Conservation (phyloP, 163 green algal genomes). For the Coccomyxa subellipsoidea region DNA sequence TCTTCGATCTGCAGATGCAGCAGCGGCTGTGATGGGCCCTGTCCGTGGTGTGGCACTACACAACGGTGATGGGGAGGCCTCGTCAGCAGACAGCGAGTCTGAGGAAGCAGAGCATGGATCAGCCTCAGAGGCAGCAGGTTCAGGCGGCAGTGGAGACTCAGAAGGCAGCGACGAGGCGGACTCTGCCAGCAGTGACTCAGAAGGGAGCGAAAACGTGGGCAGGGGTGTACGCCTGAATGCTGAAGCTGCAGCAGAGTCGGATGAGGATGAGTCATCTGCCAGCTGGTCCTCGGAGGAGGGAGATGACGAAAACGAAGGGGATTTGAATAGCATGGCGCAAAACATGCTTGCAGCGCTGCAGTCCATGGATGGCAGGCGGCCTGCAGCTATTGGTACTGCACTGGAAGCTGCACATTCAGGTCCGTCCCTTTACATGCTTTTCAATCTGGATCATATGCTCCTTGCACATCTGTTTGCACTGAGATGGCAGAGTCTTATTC, state of each 20-base stretch:
- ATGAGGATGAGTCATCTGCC: background rate
- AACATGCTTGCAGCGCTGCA: conserved; percentile 5
- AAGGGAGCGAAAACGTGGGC: background rate
- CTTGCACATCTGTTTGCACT: background rate
- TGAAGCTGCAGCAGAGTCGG: background rate
- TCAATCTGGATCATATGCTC: background rate
- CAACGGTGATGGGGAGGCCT: background rate
- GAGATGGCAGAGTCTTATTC: too few relatives aligned
- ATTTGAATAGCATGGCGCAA: background rate
- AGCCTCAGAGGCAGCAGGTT: background rate
- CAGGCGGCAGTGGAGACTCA: background rate
- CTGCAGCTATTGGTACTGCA: background rate
- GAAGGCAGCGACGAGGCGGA: background rate
- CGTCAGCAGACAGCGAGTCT: background rate
- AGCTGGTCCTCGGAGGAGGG: background rate
- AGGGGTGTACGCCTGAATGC: background rate
- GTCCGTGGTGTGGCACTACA: background rate
- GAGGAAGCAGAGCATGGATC: background rate
- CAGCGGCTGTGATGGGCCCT: background rate
- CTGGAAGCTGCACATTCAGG: too few relatives aligned
- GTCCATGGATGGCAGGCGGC: background rate
- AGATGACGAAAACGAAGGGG: background rate
- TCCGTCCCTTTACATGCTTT: too few relatives aligned
- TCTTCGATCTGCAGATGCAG: background rate
- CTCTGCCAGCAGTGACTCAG: background rate